Conservation (phyloP, 2,329 filamentous ascomycete species). For the Scleromitrula shiraiana region DNA sequence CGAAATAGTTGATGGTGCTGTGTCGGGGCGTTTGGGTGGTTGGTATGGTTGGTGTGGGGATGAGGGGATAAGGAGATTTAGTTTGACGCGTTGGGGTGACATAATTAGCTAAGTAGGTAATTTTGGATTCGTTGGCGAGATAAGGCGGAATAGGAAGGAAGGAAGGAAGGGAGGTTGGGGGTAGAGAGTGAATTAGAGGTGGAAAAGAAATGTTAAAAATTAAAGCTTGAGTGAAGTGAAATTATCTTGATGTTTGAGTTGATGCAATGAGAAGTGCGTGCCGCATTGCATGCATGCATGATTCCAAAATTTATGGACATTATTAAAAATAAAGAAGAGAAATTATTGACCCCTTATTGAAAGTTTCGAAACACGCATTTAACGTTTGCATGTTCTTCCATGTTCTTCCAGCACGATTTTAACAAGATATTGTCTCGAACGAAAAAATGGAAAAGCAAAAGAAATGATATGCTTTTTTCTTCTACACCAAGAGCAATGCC, state of each 20-base stretch:
- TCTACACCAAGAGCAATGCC: no score
- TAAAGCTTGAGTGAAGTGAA: not conserved
- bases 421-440: no score
- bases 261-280: not conserved
- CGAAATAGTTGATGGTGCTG: not conserved
- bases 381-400: no score
- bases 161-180: not conserved
- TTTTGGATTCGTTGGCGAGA: no score
- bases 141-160: not conserved
- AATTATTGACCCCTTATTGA: no score
- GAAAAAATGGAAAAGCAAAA: no score
- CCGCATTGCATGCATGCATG: not conserved
- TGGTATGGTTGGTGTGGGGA: not conserved
- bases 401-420: no score
- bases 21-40: no score
- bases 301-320: no score
- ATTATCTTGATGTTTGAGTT: not conserved
- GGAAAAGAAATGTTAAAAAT: not conserved
- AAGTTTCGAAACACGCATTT: no score
- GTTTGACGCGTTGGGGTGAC: not conserved
- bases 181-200: not conserved
- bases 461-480: no score
- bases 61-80: not conserved
- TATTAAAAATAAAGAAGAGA: no score
- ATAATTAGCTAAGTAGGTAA: not conserved